Percentiles rank a stretch among this genome's conserved stretches.
Evolutionary conservation across 1,284 basidiomycete species (phyloP).

Genomic region (Cutaneotrichosporon sp.): DNA sequence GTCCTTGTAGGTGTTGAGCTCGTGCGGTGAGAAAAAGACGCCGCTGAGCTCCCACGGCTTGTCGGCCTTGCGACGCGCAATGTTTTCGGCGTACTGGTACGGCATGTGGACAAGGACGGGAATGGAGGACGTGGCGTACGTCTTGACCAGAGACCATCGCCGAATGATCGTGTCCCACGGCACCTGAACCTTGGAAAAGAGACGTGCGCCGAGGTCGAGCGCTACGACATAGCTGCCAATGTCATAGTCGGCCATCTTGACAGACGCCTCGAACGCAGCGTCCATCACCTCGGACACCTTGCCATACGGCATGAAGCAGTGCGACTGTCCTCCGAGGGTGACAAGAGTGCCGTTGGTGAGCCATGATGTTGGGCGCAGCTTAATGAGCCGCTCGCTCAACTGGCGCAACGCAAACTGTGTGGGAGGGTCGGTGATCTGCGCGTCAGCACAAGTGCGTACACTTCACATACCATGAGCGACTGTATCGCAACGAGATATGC

Average conservation of each 20-base stretch:
- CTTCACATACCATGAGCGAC: slow-evolving; percentile 15
- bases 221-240: slow-evolving; percentile 23
- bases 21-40: slow-evolving; percentile 13
- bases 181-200: slow-evolving; percentile 11
- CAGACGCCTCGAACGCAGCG: slow-evolving; percentile 19
- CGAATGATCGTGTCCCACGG: slow-evolving; percentile 10
- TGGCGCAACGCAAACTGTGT: slow-evolving; percentile 13
- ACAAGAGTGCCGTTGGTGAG: slow-evolving; percentile 17
- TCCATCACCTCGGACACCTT: slow-evolving; percentile 6
- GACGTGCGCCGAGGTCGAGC: slow-evolving; percentile 18
- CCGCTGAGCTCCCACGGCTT: slow-evolving; percentile 25
- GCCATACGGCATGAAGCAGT: slow-evolving; percentile 7
- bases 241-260: slow-evolving; percentile 27
- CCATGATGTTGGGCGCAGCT: slow-evolving; percentile 11
- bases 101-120: slow-evolving; percentile 19
- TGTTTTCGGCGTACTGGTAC: slow-evolving; percentile 24
- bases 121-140: slow-evolving; percentile 15
- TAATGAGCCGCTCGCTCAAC: slow-evolving; percentile 9
- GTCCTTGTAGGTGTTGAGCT: slow-evolving; percentile 10
- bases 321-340: slow-evolving; percentile 19
- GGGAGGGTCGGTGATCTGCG: slow-evolving; percentile 9
- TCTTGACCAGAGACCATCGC: slow-evolving; percentile 22
- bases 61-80: slow-evolving; percentile 1
- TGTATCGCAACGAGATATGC: slow-evolving; percentile 22
- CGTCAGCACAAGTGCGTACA: not conserved